Base-by-base conservation (phyloP, 2,329 filamentous ascomycete species). In the Phyllosticta capitalensis region DNA sequence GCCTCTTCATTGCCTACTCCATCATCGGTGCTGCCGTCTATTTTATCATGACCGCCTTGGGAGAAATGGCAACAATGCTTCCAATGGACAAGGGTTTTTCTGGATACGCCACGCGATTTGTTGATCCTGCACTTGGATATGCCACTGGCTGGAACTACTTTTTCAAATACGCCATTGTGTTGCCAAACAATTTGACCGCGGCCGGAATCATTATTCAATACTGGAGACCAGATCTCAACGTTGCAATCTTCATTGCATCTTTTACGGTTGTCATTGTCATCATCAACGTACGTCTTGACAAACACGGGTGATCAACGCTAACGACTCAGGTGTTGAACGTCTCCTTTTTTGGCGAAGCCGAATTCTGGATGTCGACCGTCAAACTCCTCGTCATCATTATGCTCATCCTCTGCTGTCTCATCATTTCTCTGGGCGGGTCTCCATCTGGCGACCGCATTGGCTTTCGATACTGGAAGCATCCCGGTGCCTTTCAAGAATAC, bases 91-190 rank as follows among this genome's bases (percentile, higher is more conserved):
- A 88, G 60, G 86, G 87, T 49, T 92, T 92, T 69, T 88, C 87
- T 24, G 81, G 85, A 38, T 92, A 91, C 66, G 87, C 88, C 21
- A 81, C 83, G 48, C 85, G 89, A 20, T 90, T 92, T 66, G 80
- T 90, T 61, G 85, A 89, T 67, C 84, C 83, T 7, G 84, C 84
- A 58, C 76, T 90, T 54, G 87, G 87, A 28, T 62, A 91, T 66
- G 81, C 87, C 20, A 87, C 90, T 80, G 88, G 89, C 20, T 92
- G 88, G 88, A 85, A 89, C 62, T 92, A 92, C 73, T 91, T 86
- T 85, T 90, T 90, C 68, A 58, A 58, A 33, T 58, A 58, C 51
- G 52, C 85, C 81, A 45, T 92, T 85, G 86, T 80, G 83, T 83
- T 87, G 61, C 89, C 87, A 0, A 88, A 83, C 9, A 87, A 92